Evolutionary conservation across 306 rosid genomes (phyloP), one percentile per base, ranked within the genome.

Genomic region (Corylus avellana): DNA sequence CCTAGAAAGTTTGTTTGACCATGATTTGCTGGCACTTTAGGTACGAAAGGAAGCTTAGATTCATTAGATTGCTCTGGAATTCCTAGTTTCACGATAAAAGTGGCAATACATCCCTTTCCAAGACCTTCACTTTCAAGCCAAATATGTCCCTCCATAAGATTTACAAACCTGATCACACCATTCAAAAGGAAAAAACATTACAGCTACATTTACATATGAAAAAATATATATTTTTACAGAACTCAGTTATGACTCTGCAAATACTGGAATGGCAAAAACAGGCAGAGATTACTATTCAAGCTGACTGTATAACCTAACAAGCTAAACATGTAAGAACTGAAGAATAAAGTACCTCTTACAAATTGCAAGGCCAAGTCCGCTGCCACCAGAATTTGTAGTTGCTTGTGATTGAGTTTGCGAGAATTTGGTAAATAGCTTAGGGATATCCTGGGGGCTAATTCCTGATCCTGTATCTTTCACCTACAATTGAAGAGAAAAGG

Each of bases 111-210:
- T 80, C 99, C 99, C 86, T 91, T 93, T 63, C 97, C 96, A 75
- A 87, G 82, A 61, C 99, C 99, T 84, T 95, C 98, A 29, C 99
- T 95, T 87, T 95, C 99, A 79, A 95, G 86, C 96, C 96, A 95
- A 75, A 95, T 93, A 77, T 90, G 88, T 77, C 99, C 99, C 70
- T 91, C 98, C 99, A 95, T 95, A 76, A 93, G 98, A 84, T 88
- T 90, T 72, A 95, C 98, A 86, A 95, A 95, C 89, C 99, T 95
- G 91, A 81, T 83, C 83, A 87, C 78, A 84, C 71, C 57, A 72
- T 72, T 27, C 46, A 3, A 49, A 69, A 74, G 77, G 0, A 42
- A 44, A 17, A 79, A 75, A 32, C 11, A 74, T 64, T 73, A 64
- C 22, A 56, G 37, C 75, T 59, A 76, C 80, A 51, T 49, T 53